Percentiles rank a stretch among this genome's conserved stretches.
Conservation (phyloP, 2,329 filamentous ascomycete species). For the Coccinonectria pachysandricola region DNA sequence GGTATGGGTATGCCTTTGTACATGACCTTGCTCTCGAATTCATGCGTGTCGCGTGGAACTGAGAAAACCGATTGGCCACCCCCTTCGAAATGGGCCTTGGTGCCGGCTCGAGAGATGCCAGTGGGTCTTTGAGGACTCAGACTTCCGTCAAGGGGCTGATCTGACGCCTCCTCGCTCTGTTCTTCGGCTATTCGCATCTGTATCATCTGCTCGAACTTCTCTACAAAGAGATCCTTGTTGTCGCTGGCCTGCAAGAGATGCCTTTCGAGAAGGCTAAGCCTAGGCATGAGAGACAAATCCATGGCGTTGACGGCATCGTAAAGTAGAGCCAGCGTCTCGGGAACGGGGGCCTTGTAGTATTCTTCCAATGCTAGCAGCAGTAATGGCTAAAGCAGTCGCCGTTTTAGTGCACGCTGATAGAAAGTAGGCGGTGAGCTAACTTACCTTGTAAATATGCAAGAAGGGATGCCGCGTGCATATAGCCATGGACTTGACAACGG, state of each 20-base stretch:
- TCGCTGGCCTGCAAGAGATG: slow-evolving; percentile 83
- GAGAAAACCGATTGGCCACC: slow-evolving; percentile 53
- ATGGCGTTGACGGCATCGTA: slow-evolving; percentile 93
- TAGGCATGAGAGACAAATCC: slow-evolving; percentile 91
- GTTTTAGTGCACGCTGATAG: slow-evolving; percentile 5
- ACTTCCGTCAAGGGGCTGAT: slow-evolving; percentile 31
- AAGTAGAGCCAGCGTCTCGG: slow-evolving; percentile 77
- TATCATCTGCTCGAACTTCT: slow-evolving; percentile 95
- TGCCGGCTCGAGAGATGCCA: slow-evolving; percentile 49
- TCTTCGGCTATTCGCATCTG: slow-evolving; percentile 67
- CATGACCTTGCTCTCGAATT: slow-evolving; percentile 89
- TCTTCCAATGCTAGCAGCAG: slow-evolving; percentile 86
- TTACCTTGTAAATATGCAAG: slow-evolving; percentile 93
- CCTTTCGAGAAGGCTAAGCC: slow-evolving; percentile 70
- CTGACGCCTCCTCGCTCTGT: slow-evolving; percentile 30
- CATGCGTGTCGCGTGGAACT: slow-evolving; percentile 87
- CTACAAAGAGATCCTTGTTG: slow-evolving; percentile 90
- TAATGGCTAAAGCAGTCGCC: slow-evolving; percentile 50
- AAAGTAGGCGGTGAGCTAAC: slow-evolving; percentile 13
- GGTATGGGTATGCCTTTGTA: slow-evolving; percentile 97
- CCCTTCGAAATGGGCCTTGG: slow-evolving; percentile 52
- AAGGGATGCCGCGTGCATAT: slow-evolving; percentile 97
- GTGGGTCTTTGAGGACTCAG: slow-evolving; percentile 36
- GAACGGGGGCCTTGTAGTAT: slow-evolving; percentile 86
- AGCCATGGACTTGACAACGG: slow-evolving; percentile 95